Evolutionary conservation across 2,329 filamentous ascomycete species (phyloP).

Genomic region (Paecilomyces sp.): DNA sequence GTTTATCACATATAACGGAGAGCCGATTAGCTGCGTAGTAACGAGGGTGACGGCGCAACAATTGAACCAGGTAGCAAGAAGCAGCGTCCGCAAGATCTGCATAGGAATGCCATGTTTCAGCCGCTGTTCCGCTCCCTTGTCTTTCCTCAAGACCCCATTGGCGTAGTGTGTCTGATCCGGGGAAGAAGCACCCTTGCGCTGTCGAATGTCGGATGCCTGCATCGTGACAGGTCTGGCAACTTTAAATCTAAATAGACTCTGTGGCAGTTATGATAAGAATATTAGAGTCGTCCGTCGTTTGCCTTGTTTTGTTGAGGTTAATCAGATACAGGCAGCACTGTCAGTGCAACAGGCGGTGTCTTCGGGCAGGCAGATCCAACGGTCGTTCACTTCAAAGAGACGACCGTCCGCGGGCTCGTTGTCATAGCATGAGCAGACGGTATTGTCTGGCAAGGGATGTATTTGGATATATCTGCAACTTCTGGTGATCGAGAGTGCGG

Average conservation of each 20-base stretch:
- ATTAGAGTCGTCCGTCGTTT: neutral
- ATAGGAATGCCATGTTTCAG: conserved; percentile 39
- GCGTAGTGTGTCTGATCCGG: conserved; percentile 10
- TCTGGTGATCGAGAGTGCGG: neutral
- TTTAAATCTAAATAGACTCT: neutral
- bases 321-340: neutral
- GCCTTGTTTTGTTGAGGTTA: neutral
- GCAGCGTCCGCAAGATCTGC: conserved; percentile 39
- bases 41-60: conserved; percentile 37
- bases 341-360: neutral
- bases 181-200: conserved; percentile 18
- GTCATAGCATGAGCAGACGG: neutral
- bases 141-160: conserved; percentile 13
- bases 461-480: neutral
- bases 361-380: neutral
- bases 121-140: conserved; percentile 19
- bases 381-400: neutral
- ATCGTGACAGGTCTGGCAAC: conserved; percentile 11
- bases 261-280: neutral
- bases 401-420: neutral
- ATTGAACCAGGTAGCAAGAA: conserved; percentile 39
- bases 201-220: conserved; percentile 23
- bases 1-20: conserved; percentile 55
- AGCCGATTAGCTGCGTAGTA: conserved; percentile 53
- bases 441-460: neutral